These are phyloP conservation scores for Solanum habrochaites DNA, from an alignment of 257 asterid genomes.

Conservation along the genomic window DNA sequence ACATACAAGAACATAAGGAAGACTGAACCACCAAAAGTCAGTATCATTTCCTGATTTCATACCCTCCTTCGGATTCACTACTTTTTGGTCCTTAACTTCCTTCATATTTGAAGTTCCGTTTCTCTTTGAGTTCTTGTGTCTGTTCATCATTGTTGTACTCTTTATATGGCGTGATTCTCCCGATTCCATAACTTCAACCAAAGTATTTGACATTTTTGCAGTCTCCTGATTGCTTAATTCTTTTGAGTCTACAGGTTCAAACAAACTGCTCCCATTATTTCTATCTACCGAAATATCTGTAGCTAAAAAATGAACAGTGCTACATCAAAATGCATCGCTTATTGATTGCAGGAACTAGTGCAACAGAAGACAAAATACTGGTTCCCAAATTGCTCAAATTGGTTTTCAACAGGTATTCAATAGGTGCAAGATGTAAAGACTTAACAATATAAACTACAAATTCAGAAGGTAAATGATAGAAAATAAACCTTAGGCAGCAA, in stretches of 20 bases:
- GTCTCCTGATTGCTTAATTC: slow-evolving; percentile 1
- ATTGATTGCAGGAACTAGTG: background rate
- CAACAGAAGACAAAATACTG: background rate
- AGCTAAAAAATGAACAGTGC: background rate
- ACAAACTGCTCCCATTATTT: slow-evolving; percentile 2
- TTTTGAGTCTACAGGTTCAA: slow-evolving; percentile 6
- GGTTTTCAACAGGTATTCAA: background rate
- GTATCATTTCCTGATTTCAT: slow-evolving; percentile 15
- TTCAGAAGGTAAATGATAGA: background rate
- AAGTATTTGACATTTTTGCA: background rate
- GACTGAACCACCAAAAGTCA: slow-evolving; percentile 70
- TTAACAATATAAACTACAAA: background rate
- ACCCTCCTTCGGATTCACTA: slow-evolving; percentile 4
- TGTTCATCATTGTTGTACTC: slow-evolving; percentile 6
- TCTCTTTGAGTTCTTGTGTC: slow-evolving; percentile 12
- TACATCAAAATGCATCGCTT: background rate
- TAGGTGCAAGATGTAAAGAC: background rate
- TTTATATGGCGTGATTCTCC: slow-evolving; percentile 12
- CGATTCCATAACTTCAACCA: slow-evolving; percentile 12
- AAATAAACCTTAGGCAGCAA: background rate
- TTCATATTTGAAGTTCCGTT: slow-evolving; percentile 14
- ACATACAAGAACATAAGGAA: slow-evolving; percentile 80
- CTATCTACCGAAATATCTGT: slow-evolving; percentile 3
- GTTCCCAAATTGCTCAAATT: background rate
- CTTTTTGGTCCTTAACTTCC: slow-evolving; percentile 15